These are phyloP conservation scores for Podila epigama DNA, from an alignment of 192 early-diverging fungal genomes.

Conservation along the genomic window DNA sequence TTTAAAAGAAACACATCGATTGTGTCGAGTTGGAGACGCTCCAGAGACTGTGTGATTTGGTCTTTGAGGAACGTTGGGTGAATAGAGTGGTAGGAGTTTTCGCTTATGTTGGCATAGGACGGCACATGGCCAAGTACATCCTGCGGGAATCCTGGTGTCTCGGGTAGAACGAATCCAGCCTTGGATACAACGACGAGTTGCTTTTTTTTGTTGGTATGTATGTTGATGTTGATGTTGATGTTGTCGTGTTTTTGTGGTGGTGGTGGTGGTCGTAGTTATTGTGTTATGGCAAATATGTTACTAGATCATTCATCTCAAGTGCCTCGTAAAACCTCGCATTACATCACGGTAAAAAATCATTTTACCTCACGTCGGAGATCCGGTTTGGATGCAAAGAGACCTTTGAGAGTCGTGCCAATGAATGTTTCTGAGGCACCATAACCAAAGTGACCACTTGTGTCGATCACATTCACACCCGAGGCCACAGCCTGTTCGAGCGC, in stretches of 20 bases:
- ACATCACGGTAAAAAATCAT: too few species aligned
- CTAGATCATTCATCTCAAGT: too few species aligned
- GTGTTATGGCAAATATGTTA: too few species aligned
- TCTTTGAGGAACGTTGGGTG: conserved; percentile 64
- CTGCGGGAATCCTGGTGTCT: not conserved
- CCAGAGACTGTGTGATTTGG: conserved; percentile 63
- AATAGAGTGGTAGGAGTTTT: conserved; percentile 67
- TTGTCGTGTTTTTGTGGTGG: conserved; percentile 2
- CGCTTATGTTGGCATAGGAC: conserved; percentile 53
- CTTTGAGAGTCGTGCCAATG: conserved; percentile 59
- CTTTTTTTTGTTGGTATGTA: conserved; percentile 15
- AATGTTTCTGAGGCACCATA: conserved; percentile 65
- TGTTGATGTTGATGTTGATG: not conserved
- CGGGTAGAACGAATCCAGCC: conserved; percentile 54
- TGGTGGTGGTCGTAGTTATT: too few species aligned
- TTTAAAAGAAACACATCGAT: conserved; percentile 82
- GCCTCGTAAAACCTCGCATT: too few species aligned
- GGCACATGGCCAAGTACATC: conserved; percentile 1
- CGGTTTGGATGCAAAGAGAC: conserved; percentile 19
- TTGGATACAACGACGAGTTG: conserved; percentile 56
- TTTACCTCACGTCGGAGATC: conserved; percentile 60
- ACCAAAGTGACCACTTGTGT: conserved; percentile 78
- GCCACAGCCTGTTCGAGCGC: conserved; percentile 64
- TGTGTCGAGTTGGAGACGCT: conserved; percentile 58
- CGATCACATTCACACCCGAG: conserved; percentile 75